Percentiles rank a stretch among this genome's conserved stretches.
These are phyloP conservation scores for Anastatica hierochuntica DNA, from an alignment of 345 rosid species.

Conservation along the genomic window DNA sequence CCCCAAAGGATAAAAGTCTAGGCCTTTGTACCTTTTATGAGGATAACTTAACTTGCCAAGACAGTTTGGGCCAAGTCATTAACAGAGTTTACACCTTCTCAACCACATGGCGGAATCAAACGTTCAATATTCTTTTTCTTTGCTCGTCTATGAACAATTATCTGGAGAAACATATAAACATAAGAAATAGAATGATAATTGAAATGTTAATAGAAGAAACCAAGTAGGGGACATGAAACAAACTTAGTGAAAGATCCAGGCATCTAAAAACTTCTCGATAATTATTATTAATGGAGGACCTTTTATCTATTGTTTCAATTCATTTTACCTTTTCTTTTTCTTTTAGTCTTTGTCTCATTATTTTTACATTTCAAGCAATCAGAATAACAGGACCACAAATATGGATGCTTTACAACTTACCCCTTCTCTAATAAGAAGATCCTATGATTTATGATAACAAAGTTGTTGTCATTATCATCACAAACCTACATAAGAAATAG, in stretches of 20 bases:
- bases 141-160: slow-evolving; percentile 92
- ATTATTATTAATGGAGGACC: neutral
- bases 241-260: neutral
- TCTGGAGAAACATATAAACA: slow-evolving; percentile 41
- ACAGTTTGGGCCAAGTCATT: too few species aligned
- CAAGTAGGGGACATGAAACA: neutral
- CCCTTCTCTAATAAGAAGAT: slow-evolving; percentile 94
- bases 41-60: too few species aligned
- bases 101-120: slow-evolving; percentile 87
- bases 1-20: too few species aligned
- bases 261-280: neutral
- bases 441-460: too few species aligned
- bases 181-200: neutral
- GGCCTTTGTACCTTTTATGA: too few species aligned
- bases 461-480: slow-evolving; percentile 61
- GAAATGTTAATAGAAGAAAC: neutral
- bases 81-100: too few species aligned
- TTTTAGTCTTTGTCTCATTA: neutral
- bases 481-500: slow-evolving; percentile 59
- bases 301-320: neutral
- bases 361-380: too few species aligned
- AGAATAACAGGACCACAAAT: neutral
- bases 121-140: slow-evolving; percentile 99
- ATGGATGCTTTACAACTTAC: slow-evolving; percentile 34
- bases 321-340: neutral